Conservation (phyloP, 108 stramenopile genomes). For the Stephanodiscus minutulus region DNA sequence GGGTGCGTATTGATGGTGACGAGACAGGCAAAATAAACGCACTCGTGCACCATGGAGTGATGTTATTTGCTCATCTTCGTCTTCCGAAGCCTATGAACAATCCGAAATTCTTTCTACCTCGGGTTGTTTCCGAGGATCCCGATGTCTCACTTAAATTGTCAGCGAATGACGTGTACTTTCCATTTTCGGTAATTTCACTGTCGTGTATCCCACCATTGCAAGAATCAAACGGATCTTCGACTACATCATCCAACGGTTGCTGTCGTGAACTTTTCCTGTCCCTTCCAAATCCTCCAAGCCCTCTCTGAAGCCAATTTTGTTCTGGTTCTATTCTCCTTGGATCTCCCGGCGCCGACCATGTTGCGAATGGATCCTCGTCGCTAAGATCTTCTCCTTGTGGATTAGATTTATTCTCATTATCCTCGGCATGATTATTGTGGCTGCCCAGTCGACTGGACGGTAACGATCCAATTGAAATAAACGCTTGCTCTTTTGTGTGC, state of each 20-base stretch:
- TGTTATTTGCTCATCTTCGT: slow-evolving; percentile 1
- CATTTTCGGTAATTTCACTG: neutral
- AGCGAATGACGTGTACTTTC: neutral
- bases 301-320: slow-evolving; percentile 32
- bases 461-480: neutral
- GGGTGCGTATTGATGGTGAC: too few relatives aligned
- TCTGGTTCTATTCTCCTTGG: slow-evolving; percentile 13
- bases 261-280: neutral
- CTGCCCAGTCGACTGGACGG: neutral
- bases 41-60: neutral
- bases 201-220: neutral
- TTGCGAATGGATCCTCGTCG: slow-evolving; percentile 41
- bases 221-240: slow-evolving; percentile 20
- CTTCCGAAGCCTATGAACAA: slow-evolving; percentile 10
- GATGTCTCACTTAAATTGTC: neutral
- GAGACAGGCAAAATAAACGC: neutral
- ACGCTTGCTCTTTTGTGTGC: neutral
- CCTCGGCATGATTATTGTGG: neutral
- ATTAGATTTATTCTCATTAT: neutral
- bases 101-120: neutral
- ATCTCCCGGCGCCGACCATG: slow-evolving; percentile 32
- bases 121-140: neutral
- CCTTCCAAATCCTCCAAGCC: slow-evolving; percentile 15
- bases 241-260: neutral
- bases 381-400: slow-evolving; percentile 22